Conservation (phyloP, 371 early-diverging fungal species). For the Synchytrium microbalum region DNA sequence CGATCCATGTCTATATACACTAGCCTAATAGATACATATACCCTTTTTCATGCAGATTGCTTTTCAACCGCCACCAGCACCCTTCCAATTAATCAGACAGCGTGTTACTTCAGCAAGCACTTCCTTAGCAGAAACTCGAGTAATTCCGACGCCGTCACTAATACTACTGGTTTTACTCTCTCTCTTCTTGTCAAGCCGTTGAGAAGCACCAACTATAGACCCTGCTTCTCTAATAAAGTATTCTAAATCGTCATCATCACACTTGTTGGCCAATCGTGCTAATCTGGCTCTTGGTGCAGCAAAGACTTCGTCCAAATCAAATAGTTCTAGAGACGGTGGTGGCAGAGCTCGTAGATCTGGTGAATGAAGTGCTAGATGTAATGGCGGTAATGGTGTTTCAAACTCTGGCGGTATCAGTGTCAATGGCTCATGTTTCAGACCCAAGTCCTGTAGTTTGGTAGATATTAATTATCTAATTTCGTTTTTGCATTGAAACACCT, state of each 20-base stretch:
- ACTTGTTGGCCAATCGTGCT: conserved; percentile 49
- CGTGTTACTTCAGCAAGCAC: background rate
- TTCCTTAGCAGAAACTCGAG: background rate
- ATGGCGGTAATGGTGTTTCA: conserved; percentile 48
- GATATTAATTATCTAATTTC: conserved; percentile 3
- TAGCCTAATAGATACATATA: no score
- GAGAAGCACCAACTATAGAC: conserved; percentile 35
- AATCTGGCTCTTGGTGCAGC: conserved; percentile 36
- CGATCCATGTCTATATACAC: no score
- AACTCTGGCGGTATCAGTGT: conserved; percentile 52
- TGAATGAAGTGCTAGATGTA: conserved; percentile 48
- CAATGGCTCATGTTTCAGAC: conserved; percentile 41
- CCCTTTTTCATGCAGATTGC: no score
- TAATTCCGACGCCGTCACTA: no score
- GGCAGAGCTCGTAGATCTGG: conserved; percentile 40
- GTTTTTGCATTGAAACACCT: background rate
- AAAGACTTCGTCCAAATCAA: conserved; percentile 52
- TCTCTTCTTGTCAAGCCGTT: conserved; percentile 19
- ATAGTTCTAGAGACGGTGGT: conserved; percentile 50
- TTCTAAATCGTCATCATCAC: conserved; percentile 49
- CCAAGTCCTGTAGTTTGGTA: conserved; percentile 22
- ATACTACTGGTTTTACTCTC: background rate
- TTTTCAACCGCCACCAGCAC: background rate
- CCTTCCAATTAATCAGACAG: background rate
- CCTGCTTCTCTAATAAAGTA: conserved; percentile 50